A percentile compares a stretch with the other conserved stretches of the same genome.
These are phyloP conservation scores for Keithomyces neogunnii DNA, from an alignment of 2,329 filamentous ascomycete genomes.

Conservation along the genomic window DNA sequence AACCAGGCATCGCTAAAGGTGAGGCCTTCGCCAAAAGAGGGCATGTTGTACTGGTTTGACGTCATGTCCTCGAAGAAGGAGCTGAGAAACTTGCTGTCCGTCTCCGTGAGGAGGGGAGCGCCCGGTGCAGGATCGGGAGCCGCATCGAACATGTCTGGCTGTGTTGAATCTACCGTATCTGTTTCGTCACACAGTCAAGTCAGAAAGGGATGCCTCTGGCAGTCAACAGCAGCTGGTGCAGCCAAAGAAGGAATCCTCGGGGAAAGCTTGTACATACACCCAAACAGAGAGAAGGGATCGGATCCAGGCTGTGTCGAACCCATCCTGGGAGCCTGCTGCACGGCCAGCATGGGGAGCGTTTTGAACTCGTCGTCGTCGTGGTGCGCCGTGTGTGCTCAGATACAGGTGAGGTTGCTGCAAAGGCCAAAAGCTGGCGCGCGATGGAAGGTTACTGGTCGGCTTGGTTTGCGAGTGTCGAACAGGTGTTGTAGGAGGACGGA, in stretches of 20 bases:
- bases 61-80: slow-evolving; percentile 48
- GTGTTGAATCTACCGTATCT: slow-evolving; percentile 38
- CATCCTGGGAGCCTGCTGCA: slow-evolving; percentile 47
- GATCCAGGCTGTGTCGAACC: slow-evolving; percentile 46
- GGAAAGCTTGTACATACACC: slow-evolving; percentile 44
- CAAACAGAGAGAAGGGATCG: slow-evolving; percentile 53
- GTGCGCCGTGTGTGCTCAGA: neutral
- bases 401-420: too few species aligned
- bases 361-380: slow-evolving; percentile 8
- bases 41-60: slow-evolving; percentile 39
- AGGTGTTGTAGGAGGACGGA: neutral
- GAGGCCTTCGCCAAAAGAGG: slow-evolving; percentile 42
- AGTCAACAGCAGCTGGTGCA: neutral
- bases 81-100: slow-evolving; percentile 49
- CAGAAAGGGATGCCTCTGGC: slow-evolving; percentile 12
- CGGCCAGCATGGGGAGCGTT: slow-evolving; percentile 47
- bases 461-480: neutral
- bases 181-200: slow-evolving; percentile 14
- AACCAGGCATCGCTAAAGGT: slow-evolving; percentile 44
- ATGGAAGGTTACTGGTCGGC: too few species aligned
- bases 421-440: neutral
- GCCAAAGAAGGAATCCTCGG: neutral
- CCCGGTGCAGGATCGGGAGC: slow-evolving; percentile 55
- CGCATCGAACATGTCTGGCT: slow-evolving; percentile 38
- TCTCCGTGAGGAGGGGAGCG: slow-evolving; percentile 56